phyloP scores from a whole-genome alignment of 305 asterid genomes.

The Solanum chacoense region DNA sequence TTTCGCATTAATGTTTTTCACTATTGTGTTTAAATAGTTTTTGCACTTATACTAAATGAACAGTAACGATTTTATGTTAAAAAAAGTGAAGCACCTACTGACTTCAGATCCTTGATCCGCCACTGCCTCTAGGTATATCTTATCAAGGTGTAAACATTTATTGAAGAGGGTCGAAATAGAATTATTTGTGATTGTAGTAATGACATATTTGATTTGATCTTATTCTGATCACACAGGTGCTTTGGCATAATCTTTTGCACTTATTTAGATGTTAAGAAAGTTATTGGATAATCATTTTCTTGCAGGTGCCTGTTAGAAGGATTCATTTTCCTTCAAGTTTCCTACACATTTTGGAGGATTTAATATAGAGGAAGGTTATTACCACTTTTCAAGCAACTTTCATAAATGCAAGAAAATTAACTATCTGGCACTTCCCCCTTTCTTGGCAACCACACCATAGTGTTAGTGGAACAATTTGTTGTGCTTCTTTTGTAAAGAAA shows the following conservation, averaged over 20 bases:
- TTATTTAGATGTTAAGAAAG: background rate
- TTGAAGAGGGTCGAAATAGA: background rate
- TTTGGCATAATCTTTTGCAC: background rate
- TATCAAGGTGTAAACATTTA: background rate
- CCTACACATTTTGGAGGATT: background rate
- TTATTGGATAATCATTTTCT: background rate
- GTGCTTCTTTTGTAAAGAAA: background rate
- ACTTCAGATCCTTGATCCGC: background rate
- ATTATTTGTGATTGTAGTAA: background rate
- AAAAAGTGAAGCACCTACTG: background rate
- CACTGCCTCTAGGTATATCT: background rate
- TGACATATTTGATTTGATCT: background rate
- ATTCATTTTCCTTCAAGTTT: background rate
- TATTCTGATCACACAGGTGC: background rate
- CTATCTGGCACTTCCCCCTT: background rate
- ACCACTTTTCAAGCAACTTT: background rate
- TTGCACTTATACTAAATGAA: background rate
- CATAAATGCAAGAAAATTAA: background rate
- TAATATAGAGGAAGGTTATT: background rate
- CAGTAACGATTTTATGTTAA: background rate
- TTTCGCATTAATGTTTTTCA: background rate
- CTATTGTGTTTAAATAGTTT: background rate
- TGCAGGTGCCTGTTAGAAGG: background rate
- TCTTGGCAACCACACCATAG: background rate
- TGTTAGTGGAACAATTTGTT: background rate